Evolutionary conservation across 148 eudicot genomes (phyloP).

Genomic region (Heliosperma pusillum): DNA sequence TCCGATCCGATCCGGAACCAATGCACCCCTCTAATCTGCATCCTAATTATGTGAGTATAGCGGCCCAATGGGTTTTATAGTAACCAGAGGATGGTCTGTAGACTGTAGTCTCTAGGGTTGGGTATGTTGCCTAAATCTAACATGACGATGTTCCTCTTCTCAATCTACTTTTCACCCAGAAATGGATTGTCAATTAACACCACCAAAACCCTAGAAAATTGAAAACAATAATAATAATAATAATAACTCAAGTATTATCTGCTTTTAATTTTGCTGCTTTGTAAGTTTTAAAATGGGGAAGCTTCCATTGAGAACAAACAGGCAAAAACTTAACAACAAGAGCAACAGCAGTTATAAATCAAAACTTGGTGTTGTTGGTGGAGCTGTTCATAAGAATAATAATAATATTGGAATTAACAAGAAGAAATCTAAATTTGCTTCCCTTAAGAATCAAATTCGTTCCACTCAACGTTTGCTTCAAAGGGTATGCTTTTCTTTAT

Average conservation of each 20-base stretch:
- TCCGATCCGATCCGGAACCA: too few relatives aligned
- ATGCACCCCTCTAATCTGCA: too few relatives aligned
- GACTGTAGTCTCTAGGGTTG: too few relatives aligned
- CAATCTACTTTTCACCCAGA: background rate
- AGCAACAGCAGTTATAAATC: background rate
- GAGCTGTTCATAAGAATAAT: constrained; percentile 3
- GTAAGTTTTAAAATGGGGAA: background rate
- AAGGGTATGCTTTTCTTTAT: constrained; percentile 36
- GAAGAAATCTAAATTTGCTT: constrained; percentile 56
- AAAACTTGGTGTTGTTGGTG: background rate
- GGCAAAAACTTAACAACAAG: background rate
- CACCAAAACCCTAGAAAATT: background rate
- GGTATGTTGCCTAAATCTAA: too few relatives aligned
- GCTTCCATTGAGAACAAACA: background rate
- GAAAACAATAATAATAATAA: too few relatives aligned
- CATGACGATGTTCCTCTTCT: background rate
- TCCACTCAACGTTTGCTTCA: constrained; percentile 79
- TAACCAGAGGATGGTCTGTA: too few relatives aligned
- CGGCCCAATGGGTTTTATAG: too few relatives aligned
- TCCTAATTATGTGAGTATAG: too few relatives aligned
- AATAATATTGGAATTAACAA: background rate
- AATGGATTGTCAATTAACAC: too few relatives aligned
- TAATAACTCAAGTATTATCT: too few relatives aligned
- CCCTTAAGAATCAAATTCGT: constrained; percentile 86
- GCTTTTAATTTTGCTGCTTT: background rate